A percentile compares a stretch with the other conserved stretches of the same genome.
Conservation (phyloP, 805 yeast genomes). For the Saccharomycopsis sp. region DNA sequence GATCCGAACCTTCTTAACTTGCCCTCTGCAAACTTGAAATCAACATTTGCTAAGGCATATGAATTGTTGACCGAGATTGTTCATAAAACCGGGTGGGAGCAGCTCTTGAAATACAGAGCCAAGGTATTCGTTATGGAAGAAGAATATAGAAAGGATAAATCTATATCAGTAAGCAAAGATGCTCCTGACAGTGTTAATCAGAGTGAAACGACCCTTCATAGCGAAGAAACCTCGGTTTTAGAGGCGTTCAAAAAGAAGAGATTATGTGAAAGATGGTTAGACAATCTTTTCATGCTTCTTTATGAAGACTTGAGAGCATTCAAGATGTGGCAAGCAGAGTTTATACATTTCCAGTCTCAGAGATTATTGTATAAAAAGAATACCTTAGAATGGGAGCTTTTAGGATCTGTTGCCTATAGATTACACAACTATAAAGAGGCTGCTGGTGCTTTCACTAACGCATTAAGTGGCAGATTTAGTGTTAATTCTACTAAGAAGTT, state of each 20-base stretch:
- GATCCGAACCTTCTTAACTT: constrained; percentile 56
- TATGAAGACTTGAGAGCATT: constrained; percentile 74
- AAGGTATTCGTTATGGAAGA: constrained; percentile 64
- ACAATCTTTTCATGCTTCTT: constrained; percentile 58
- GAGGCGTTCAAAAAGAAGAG: constrained; percentile 55
- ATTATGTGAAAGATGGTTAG: constrained; percentile 70
- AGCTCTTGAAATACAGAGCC: constrained; percentile 50
- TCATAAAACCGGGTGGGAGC: constrained; percentile 69
- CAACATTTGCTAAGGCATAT: constrained; percentile 52
- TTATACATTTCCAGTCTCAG: constrained; percentile 82
- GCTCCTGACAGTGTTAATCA: constrained; percentile 5
- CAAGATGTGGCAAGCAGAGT: constrained; percentile 91
- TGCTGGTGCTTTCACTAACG: constrained; percentile 70
- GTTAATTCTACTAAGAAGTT: constrained; percentile 72
- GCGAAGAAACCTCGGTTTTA: constrained; percentile 20
- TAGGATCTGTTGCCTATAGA: constrained; percentile 81
- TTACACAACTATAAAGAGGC: constrained; percentile 86
- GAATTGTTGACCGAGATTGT: constrained; percentile 58
- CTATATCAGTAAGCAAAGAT: constrained; percentile 14
- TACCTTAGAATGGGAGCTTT: constrained; percentile 86
- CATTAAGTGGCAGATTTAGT: constrained; percentile 69
- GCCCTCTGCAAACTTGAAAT: constrained; percentile 63
- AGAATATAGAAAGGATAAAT: constrained; percentile 41
- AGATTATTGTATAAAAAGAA: constrained; percentile 71
- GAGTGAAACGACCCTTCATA: constrained; percentile 2